Evolutionary conservation across 345 rosid genomes (phyloP).

Genomic region (Syzygium grande): DNA sequence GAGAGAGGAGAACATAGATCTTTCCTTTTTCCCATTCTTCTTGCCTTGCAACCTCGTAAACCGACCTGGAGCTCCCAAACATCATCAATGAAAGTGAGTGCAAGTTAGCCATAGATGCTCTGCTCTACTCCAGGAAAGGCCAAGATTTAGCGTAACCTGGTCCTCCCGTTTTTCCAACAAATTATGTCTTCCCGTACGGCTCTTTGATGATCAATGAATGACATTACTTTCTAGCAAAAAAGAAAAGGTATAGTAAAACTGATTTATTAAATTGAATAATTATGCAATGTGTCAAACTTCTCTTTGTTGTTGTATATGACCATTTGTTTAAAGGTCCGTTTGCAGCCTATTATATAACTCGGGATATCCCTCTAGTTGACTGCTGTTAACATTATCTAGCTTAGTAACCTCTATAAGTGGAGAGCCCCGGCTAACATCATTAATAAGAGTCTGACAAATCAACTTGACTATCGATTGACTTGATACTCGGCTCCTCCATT

Average conservation of each 20-base stretch:
- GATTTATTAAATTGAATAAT: neutral
- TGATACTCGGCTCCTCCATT: neutral
- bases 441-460: neutral
- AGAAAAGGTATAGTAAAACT: neutral
- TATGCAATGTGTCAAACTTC: neutral
- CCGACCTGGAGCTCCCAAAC: no score
- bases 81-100: no score
- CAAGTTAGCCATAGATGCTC: no score
- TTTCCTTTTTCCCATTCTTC: no score
- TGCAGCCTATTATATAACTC: no score
- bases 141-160: neutral
- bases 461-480: neutral
- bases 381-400: neutral
- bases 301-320: neutral
- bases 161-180: neutral
- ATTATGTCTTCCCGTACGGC: neutral
- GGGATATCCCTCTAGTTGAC: neutral
- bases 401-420: neutral
- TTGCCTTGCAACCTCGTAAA: no score
- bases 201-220: neutral
- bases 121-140: neutral
- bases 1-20: no score
- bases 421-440: neutral
- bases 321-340: no score
- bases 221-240: neutral